Conservation (phyloP, 2,329 filamentous ascomycete genomes). For the Pseudofabraea citricarpa region DNA sequence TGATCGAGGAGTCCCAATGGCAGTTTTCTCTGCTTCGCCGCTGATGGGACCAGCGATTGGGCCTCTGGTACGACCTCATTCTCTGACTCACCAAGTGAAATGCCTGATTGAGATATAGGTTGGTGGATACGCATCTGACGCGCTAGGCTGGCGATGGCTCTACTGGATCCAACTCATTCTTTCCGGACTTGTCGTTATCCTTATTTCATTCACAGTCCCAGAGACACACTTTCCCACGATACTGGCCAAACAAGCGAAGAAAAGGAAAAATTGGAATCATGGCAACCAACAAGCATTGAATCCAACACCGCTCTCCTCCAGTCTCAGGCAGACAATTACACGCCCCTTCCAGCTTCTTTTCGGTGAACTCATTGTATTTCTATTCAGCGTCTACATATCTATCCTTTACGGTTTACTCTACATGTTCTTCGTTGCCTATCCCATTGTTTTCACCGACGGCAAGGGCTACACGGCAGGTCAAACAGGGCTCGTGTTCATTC, state of each 20-base stretch:
- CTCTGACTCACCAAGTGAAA: no score
- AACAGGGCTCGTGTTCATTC: slow-evolving; percentile 44
- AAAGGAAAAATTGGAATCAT: slow-evolving; percentile 62
- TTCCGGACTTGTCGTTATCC: slow-evolving; percentile 60
- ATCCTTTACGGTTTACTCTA: slow-evolving; percentile 31
- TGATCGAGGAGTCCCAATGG: slow-evolving; percentile 54
- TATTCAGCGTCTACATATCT: slow-evolving; percentile 46
- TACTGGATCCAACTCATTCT: slow-evolving; percentile 86
- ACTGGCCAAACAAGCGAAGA: slow-evolving; percentile 60
- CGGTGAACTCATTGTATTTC: slow-evolving; percentile 40
- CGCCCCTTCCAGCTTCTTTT: slow-evolving; percentile 72
- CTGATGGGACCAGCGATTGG: slow-evolving; percentile 49
- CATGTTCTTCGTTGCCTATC: slow-evolving; percentile 32
- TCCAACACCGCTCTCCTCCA: not conserved
- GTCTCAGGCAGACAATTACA: slow-evolving; percentile 36
- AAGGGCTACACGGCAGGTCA: slow-evolving; percentile 40
- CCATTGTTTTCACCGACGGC: slow-evolving; percentile 42
- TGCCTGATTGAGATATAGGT: no score
- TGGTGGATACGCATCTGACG: slow-evolving; percentile 71
- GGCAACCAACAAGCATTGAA: slow-evolving; percentile 56
- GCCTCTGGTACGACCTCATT: not conserved
- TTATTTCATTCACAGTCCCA: slow-evolving; percentile 84
- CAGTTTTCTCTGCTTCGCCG: slow-evolving; percentile 55
- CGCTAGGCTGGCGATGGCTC: slow-evolving; percentile 72
- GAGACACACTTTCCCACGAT: slow-evolving; percentile 85